Percentiles rank a stretch among this genome's conserved stretches.
These are phyloP conservation scores for Aspergillus pseudoterreus DNA, from an alignment of 2,329 filamentous ascomycete genomes.

Conservation along the genomic window DNA sequence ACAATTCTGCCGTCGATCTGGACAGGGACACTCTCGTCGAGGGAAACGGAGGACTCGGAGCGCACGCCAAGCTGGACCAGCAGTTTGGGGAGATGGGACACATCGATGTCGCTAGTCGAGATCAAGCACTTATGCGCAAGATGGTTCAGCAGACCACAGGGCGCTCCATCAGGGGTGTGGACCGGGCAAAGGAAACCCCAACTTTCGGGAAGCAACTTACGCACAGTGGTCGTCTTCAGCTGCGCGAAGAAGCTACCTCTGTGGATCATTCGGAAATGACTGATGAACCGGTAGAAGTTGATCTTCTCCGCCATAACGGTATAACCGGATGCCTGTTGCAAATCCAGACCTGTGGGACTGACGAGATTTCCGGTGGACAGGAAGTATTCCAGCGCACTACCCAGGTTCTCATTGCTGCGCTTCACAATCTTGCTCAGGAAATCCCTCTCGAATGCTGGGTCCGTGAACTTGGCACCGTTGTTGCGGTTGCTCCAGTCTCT, in stretches of 20 bases:
- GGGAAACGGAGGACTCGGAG: slow-evolving; percentile 69
- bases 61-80: slow-evolving; percentile 77
- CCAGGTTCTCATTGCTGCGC: slow-evolving; percentile 83
- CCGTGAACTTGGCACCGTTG: slow-evolving; percentile 61
- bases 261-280: slow-evolving; percentile 98
- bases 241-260: slow-evolving; percentile 98
- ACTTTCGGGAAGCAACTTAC: slow-evolving; percentile 91
- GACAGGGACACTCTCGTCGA: slow-evolving; percentile 80
- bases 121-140: slow-evolving; percentile 92
- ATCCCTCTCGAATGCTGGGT: slow-evolving; percentile 72
- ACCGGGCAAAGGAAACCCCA: slow-evolving; percentile 98
- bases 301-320: slow-evolving; percentile 98
- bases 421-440: slow-evolving; percentile 75
- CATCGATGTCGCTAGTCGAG: slow-evolving; percentile 70
- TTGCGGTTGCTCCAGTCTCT: slow-evolving; percentile 55
- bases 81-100: slow-evolving; percentile 68
- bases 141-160: slow-evolving; percentile 93
- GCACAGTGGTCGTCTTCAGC: slow-evolving; percentile 92
- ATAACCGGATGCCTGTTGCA: slow-evolving; percentile 92
- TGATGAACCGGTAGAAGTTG: slow-evolving; percentile 97
- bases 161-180: slow-evolving; percentile 92
- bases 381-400: slow-evolving; percentile 87
- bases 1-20: slow-evolving; percentile 87
- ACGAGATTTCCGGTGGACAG: slow-evolving; percentile 91
- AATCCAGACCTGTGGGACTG: slow-evolving; percentile 84